phyloP scores from a whole-genome alignment of 208 protist species.

The Trypanosoma cruzi region DNA sequence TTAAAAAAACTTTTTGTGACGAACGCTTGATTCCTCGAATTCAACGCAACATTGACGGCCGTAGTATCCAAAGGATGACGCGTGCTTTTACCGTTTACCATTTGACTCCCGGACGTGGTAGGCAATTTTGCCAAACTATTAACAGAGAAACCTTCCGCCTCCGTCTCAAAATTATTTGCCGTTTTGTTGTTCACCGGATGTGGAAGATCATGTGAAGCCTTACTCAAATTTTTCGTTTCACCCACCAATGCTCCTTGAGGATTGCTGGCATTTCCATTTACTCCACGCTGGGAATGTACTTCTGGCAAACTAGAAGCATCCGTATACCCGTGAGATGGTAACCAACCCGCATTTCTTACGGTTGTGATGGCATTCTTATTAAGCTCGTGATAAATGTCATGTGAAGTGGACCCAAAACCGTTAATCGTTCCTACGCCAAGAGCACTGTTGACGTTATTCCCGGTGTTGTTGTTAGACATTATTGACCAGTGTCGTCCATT shows the following conservation, averaged over 20 bases:
- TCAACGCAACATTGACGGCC: conserved; percentile 15
- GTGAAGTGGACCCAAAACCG: conserved; percentile 14
- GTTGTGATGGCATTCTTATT: conserved; percentile 29
- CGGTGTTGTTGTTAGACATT: conserved; percentile 15
- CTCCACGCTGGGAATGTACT: background rate
- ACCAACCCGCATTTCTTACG: background rate
- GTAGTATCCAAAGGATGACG: conserved; percentile 17
- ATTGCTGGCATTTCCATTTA: background rate
- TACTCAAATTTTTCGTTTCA: background rate
- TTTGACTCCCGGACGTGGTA: background rate
- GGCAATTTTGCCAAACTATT: background rate
- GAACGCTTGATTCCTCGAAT: conserved; percentile 16
- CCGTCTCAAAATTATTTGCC: background rate
- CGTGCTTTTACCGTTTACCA: background rate
- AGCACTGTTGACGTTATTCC: background rate
- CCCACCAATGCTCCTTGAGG: background rate
- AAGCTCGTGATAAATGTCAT: conserved; percentile 33
- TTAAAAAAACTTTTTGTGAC: conserved; percentile 48
- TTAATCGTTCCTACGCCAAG: conserved; percentile 20
- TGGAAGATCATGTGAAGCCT: background rate
- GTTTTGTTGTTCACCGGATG: background rate
- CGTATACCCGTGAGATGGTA: background rate
- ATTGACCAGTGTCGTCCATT: conserved; percentile 70
- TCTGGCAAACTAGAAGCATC: background rate
- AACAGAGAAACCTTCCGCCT: background rate